phyloP scores from a whole-genome alignment of 129 eudicot species.

The Dittrichia graveolens region DNA sequence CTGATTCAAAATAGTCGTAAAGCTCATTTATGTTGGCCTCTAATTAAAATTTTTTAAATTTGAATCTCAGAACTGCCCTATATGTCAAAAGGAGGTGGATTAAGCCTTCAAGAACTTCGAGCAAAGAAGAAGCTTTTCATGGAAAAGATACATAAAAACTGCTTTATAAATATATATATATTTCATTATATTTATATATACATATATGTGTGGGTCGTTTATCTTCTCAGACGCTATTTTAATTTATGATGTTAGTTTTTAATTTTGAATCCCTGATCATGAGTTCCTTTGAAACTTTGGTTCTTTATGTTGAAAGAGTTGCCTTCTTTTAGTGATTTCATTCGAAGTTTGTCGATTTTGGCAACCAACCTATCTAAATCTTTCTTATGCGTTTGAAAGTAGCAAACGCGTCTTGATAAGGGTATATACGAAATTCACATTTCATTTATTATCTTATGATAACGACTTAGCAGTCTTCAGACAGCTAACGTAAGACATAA shows the following conservation, averaged over 20 bases:
- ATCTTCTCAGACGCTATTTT: conserved; percentile 15
- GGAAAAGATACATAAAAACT: conserved; percentile 14
- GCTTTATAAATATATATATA: conserved; percentile 12
- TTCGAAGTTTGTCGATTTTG: not conserved
- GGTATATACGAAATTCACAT: too few relatives aligned
- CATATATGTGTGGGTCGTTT: conserved; percentile 14
- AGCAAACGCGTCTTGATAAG: too few relatives aligned
- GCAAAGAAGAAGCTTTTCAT: conserved; percentile 30
- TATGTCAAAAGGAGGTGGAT: conserved; percentile 67
- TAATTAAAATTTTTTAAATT: not conserved
- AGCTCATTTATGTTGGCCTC: conserved; percentile 8
- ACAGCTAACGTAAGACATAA: too few relatives aligned
- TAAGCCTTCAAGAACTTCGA: conserved; percentile 35
- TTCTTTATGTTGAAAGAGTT: not conserved
- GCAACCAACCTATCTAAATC: too few relatives aligned
- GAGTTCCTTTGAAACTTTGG: conserved; percentile 13
- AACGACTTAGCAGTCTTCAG: too few relatives aligned
- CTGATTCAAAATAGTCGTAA: not conserved
- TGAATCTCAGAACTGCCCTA: conserved; percentile 59
- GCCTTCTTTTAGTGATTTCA: not conserved
- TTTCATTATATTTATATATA: conserved; percentile 1
- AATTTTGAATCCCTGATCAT: not conserved
- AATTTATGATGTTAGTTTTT: conserved; percentile 10
- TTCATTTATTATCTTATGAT: too few relatives aligned
- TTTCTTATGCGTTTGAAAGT: too few relatives aligned